Evolutionary conservation across 179 eudicot genomes (phyloP).

Genomic region (Vitellaria paradoxa): DNA sequence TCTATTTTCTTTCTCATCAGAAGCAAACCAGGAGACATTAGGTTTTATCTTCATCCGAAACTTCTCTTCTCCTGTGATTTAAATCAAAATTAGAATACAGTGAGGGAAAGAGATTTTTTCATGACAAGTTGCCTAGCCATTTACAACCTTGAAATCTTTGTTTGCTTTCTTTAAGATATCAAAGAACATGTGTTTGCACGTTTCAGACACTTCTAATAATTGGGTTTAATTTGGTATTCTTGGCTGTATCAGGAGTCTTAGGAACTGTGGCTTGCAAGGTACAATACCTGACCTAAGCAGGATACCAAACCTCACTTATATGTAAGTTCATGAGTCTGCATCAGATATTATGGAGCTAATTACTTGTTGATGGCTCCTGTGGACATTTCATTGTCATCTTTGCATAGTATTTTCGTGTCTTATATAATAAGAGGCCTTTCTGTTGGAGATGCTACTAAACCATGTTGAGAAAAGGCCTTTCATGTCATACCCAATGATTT

Average conservation of each 20-base stretch:
- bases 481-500: background rate
- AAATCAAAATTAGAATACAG: no score
- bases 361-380: background rate
- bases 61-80: no score
- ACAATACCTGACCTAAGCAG: conserved; percentile 70
- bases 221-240: background rate
- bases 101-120: no score
- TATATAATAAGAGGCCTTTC: background rate
- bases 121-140: no score
- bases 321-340: conserved; percentile 44
- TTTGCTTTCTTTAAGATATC: no score
- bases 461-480: background rate
- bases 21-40: background rate
- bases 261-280: conserved; percentile 77
- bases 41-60: background rate
- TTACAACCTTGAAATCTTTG: no score
- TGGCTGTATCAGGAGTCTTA: conserved; percentile 64
- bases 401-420: background rate
- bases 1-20: background rate
- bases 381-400: background rate
- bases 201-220: background rate
- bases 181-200: no score
- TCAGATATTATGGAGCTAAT: background rate
- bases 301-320: conserved; percentile 58
- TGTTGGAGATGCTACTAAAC: background rate